Base-by-base conservation (phyloP, 805 yeast genomes). In the Candida qinlingensis region DNA sequence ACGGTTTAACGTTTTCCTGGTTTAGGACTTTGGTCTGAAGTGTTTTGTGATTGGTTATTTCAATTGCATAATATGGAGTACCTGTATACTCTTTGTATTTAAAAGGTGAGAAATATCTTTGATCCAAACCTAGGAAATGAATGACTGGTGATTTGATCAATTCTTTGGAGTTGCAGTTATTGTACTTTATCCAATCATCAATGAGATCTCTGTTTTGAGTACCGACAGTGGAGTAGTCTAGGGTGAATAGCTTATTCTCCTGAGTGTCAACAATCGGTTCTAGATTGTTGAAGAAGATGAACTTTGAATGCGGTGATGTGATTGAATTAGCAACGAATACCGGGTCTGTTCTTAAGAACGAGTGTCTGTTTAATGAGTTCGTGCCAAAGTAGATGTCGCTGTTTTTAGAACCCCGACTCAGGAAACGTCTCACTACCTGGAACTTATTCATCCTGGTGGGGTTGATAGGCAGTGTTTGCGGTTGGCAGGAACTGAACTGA, bases 51-150 rank as follows among this genome's bases (percentile, higher is more conserved):
- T 62, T 56, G 4, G 79, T 65, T 30, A 82, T 66, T 55, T 84
- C 88, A 33, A 85, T 73, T 0, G 83, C 87, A 64, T 72, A 83
- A 56, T 74, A 75, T 4, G 92, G 89, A 5, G 74, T 69, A 4
- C 91, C 91, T 34, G 70, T 68, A 60, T 81, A 79, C 26, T 75
- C 73, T 43, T 73, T 73, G 57, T 72, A 70, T 47, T 67, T 71
- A 53, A 76, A 68, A 39, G 68, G 70, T 25, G 65, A 62, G 43
- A 66, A 70, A 7, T 30, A n/a, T 8, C 68, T 51, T 44, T 71
- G 65, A 36, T 71, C 66, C 8, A 77, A 45, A 0, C 82, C 82
- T 39, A 77, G 54, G 54, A 75, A 74, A 45, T 62, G 61, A 7
- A 63, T 50, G 7, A 48, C 41, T 12, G 64, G 63, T 5, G 53